phyloP scores from a whole-genome alignment of 169 alveolate genomes.

The Plasmodium ovale region DNA sequence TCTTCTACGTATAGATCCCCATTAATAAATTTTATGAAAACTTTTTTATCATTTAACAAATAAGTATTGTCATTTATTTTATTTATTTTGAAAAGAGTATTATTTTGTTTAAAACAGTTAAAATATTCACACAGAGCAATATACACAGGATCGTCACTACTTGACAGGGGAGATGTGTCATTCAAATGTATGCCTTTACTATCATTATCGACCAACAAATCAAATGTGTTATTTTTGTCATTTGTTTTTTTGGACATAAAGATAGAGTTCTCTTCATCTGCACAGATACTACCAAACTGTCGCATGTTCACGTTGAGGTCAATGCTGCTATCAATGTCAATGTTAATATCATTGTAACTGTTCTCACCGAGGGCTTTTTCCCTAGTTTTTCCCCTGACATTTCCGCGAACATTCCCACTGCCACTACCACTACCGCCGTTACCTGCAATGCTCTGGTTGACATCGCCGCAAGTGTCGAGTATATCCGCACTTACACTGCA shows the following conservation, averaged over 20 bases:
- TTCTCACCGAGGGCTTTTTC: too few species aligned
- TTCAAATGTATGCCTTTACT: not conserved
- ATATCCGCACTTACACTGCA: not conserved
- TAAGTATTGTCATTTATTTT: slow-evolving; percentile 27
- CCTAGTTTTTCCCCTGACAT: not conserved
- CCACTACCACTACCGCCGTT: not conserved
- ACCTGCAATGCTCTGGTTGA: not conserved
- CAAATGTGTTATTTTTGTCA: slow-evolving; percentile 34
- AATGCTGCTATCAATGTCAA: not conserved
- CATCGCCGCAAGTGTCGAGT: not conserved
- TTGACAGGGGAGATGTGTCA: not conserved
- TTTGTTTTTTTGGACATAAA: not conserved
- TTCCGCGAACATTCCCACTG: not conserved
- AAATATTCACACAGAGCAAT: slow-evolving; percentile 32
- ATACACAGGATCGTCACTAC: slow-evolving; percentile 28
- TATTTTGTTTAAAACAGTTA: slow-evolving; percentile 21
- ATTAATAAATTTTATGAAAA: slow-evolving; percentile 38
- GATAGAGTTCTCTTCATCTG: not conserved
- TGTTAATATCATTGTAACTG: not conserved
- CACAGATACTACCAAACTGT: not conserved
- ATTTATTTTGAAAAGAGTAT: slow-evolving; percentile 15
- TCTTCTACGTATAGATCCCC: slow-evolving; percentile 65
- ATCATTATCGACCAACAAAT: not conserved
- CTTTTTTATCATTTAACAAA: slow-evolving; percentile 44
- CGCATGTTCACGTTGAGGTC: not conserved